Conservation (phyloP, 108 stramenopile species). For the Skeletonema marinoi region DNA sequence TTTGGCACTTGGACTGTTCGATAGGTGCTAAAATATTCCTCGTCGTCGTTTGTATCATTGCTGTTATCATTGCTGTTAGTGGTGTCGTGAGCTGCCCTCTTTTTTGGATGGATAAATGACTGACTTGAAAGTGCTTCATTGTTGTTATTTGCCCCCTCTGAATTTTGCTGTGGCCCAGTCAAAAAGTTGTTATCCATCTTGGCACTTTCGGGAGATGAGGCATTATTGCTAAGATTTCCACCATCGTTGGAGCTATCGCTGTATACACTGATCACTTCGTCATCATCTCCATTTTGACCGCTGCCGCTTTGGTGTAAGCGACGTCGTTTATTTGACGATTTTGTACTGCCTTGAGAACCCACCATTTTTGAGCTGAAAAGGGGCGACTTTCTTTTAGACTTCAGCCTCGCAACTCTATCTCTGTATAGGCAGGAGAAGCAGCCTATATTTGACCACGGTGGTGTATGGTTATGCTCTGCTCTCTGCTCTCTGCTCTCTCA, state of each 20-base stretch:
- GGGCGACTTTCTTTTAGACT: too few species aligned
- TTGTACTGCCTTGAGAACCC: neutral
- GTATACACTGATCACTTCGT: neutral
- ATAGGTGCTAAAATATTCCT: slow-evolving; percentile 3
- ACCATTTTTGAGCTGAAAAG: neutral
- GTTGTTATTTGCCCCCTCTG: neutral
- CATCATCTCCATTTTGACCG: neutral
- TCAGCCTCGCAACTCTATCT: too few species aligned
- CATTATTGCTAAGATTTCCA: neutral
- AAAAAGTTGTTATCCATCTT: neutral
- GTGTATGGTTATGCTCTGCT: too few species aligned
- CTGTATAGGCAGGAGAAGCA: too few species aligned
- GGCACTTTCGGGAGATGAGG: neutral
- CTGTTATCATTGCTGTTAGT: neutral
- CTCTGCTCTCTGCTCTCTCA: too few species aligned
- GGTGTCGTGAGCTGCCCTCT: neutral
- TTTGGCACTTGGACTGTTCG: slow-evolving; percentile 25
- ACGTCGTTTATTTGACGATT: neutral
- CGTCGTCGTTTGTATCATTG: neutral
- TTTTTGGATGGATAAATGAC: neutral
- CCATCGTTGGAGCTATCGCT: slow-evolving; percentile 1
- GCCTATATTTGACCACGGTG: too few species aligned
- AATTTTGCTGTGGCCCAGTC: too few species aligned
- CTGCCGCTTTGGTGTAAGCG: neutral
- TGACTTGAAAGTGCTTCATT: neutral